Percentiles rank a stretch among this genome's conserved stretches.
phyloP scores from a whole-genome alignment of 768 basidiomycete genomes.

The Coprinopsis strossmayeri region DNA sequence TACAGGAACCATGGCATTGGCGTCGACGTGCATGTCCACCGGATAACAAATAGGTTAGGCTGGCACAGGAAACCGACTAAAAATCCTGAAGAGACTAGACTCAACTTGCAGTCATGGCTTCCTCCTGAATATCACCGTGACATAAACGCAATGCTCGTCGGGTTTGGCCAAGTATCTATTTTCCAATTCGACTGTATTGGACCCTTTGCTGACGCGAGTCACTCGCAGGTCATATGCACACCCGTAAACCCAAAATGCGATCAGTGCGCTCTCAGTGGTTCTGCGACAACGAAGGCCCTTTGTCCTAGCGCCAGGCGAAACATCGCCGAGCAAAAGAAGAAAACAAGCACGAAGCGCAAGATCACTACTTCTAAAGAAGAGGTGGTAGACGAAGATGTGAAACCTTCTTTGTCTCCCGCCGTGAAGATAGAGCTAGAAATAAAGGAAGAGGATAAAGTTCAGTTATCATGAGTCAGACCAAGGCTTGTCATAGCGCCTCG shows the following conservation, averaged over 20 bases:
- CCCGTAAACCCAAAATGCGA: conserved; percentile 63
- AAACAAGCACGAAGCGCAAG: conserved; percentile 20
- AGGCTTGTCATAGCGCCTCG: too few relatives aligned
- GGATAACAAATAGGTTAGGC: conserved; percentile 87
- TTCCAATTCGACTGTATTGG: background rate
- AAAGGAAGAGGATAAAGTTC: too few relatives aligned
- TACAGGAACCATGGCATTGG: conserved; percentile 83
- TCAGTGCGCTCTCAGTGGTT: conserved; percentile 47
- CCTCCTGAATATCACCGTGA: conserved; percentile 65
- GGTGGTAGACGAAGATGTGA: conserved; percentile 9
- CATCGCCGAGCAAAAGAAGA: conserved; percentile 13
- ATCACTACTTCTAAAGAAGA: conserved; percentile 5
- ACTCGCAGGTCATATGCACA: conserved; percentile 53
- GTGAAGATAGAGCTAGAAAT: conserved; percentile 28
- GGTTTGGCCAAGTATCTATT: conserved; percentile 68
- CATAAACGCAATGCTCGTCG: conserved; percentile 77
- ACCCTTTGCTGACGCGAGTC: background rate
- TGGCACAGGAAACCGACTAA: conserved; percentile 89
- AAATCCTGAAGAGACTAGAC: conserved; percentile 80
- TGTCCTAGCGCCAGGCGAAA: conserved; percentile 56
- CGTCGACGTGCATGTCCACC: conserved; percentile 93
- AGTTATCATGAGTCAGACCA: too few relatives aligned
- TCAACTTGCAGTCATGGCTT: conserved; percentile 81
- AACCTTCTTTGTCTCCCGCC: conserved; percentile 19
- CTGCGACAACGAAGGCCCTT: conserved; percentile 26